A percentile compares a stretch with the other conserved stretches of the same genome.
Evolutionary conservation across 345 rosid genomes (phyloP).

Genomic region (Leavenworthia alabamica): DNA sequence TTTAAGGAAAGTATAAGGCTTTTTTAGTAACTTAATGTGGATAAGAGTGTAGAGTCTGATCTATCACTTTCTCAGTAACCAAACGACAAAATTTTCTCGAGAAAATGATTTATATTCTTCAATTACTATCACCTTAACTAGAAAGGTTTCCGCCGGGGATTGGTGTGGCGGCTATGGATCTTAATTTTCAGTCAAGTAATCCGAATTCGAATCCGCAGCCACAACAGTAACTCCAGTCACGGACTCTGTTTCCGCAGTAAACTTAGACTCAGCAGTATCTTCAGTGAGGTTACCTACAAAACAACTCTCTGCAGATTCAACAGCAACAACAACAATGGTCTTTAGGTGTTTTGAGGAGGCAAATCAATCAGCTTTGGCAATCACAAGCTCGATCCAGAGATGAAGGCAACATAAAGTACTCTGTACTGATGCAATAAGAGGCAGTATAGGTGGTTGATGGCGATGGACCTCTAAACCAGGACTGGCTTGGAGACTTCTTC

Average conservation of each 20-base stretch:
- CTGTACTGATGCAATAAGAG: constrained; percentile 11
- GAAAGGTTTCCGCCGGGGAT: constrained; percentile 72
- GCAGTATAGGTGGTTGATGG: constrained; percentile 3
- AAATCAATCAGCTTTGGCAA: constrained; percentile 29
- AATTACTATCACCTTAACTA: not conserved
- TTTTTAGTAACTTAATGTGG: no score
- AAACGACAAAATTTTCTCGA: constrained; percentile 1
- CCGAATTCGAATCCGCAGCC: constrained; percentile 32
- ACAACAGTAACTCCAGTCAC: constrained; percentile 39
- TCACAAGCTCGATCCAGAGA: constrained; percentile 13
- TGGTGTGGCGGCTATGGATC: constrained; percentile 48
- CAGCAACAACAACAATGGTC: constrained; percentile 47
- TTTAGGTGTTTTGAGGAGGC: constrained; percentile 27
- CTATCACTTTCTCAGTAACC: constrained; percentile 16
- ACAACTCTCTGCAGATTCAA: constrained; percentile 21
- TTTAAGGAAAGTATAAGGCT: no score
- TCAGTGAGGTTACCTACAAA: constrained; percentile 28
- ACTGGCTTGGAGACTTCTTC: constrained; percentile 5
- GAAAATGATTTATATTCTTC: not conserved
- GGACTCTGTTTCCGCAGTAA: not conserved
- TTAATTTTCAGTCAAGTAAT: constrained; percentile 40
- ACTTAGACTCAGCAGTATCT: constrained; percentile 44
- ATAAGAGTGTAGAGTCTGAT: no score
- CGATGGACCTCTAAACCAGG: no score
- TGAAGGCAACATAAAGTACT: constrained; percentile 23